Base-by-base conservation (phyloP, 2,329 filamentous ascomycete species). In the Lecanicillium sp. region DNA sequence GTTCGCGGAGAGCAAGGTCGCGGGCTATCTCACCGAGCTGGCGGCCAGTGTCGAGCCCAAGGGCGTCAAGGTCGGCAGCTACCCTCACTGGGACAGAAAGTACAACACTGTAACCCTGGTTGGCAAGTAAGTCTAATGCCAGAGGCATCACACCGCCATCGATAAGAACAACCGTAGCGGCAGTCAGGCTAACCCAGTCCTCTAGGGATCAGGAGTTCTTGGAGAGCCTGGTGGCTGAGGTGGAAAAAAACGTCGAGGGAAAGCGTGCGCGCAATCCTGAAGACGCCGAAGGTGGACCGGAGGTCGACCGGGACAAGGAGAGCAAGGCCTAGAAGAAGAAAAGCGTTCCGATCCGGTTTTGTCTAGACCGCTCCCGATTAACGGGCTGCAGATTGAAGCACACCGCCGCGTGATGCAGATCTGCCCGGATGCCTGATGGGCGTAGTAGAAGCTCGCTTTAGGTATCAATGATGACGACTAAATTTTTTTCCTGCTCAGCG, bases 31-130 rank as follows among this genome's bases (percentile, higher is more conserved):
- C 59, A 91, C 89, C 1, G 78, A 87, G 55, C 70, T 97, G 53
- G 87, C 90, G 4, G 77, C 72, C 23, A 80, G 80, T 63, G 86
- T 90, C 19, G 84, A 82, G 62, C 71, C 81, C 1, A 81, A 78
- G 59, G 90, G 89, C 3, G 78, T 97, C 59, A 97, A 97, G 70
- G 89, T 97, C 14, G 93, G 93, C 39, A 95, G 88, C 66, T 97
- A 98, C 67, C 93, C 93, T 29, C 75, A 89, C 48, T 96, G 90
- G 90, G 88, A 86, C 5, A 91, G 88, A 74, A 81, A 81, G 59
- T 76, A 76, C 54, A 97, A 97, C 66, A 93, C 90, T 0, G 89
- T 97, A 40, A 96, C 91, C 10, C 72, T 98, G 45, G 90, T 96
- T 17, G 80, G 81, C 56, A 72, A 68, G 73, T 78, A 60, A 57